phyloP scores from a whole-genome alignment of 1,284 basidiomycete species.

The Vanrija sp. region DNA sequence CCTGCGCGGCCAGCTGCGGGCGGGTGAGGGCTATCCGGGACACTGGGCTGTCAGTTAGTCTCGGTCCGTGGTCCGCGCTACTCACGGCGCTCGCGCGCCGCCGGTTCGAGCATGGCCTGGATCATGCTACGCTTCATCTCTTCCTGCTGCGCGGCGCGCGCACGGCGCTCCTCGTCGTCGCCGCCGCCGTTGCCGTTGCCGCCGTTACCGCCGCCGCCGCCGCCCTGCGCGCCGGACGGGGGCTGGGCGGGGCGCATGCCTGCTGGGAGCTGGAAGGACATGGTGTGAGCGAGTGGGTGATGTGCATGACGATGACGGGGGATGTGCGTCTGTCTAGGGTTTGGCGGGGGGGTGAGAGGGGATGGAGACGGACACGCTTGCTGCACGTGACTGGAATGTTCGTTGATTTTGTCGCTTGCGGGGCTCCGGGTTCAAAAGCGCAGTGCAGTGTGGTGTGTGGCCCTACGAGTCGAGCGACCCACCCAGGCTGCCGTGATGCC shows the following conservation, averaged over 20 bases:
- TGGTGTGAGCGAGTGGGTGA: conserved; percentile 18
- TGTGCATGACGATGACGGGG: neutral
- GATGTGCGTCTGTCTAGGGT: too few relatives aligned
- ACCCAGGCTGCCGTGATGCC: too few relatives aligned
- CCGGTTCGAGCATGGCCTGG: conserved; percentile 78
- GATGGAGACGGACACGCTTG: too few relatives aligned
- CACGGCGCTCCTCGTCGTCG: conserved; percentile 35
- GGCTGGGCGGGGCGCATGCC: conserved; percentile 36
- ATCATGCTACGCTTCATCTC: conserved; percentile 72
- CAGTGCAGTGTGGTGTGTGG: too few relatives aligned
- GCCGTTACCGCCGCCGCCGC: conserved; percentile 14
- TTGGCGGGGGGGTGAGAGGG: too few relatives aligned
- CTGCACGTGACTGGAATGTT: too few relatives aligned
- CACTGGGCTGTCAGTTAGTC: conserved; percentile 52
- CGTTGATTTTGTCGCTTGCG: too few relatives aligned
- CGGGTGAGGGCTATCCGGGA: conserved; percentile 91
- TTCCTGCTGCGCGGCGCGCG: conserved; percentile 47
- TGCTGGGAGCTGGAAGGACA: conserved; percentile 51
- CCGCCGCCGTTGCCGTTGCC: conserved; percentile 6
- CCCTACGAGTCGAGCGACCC: too few relatives aligned
- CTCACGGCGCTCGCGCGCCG: conserved; percentile 87
- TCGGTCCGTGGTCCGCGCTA: conserved; percentile 11
- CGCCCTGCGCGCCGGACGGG: conserved; percentile 11
- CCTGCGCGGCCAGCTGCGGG: conserved; percentile 77
- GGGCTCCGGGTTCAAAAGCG: too few relatives aligned